Evolutionary conservation across 2,329 filamentous ascomycete genomes (phyloP).

Genomic region (Fusarium keratoplasticum): DNA sequence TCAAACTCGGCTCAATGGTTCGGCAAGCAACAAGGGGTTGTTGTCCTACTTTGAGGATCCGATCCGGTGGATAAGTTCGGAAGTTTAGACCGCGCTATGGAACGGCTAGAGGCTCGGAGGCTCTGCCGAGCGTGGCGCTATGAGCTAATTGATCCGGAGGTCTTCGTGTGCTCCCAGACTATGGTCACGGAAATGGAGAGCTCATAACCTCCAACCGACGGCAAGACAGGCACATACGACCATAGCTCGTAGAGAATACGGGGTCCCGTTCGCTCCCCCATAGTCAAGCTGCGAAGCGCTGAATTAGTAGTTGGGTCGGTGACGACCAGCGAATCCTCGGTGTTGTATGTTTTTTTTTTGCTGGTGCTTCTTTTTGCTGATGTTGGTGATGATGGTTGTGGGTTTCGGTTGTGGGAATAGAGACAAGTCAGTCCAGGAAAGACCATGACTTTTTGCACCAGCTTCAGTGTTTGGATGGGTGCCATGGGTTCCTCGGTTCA

Average conservation of each 20-base stretch:
- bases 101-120: slow-evolving; percentile 1
- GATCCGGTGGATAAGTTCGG: not conserved
- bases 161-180: not conserved
- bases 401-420: not conserved
- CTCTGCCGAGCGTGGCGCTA: not conserved
- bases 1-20: not conserved
- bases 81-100: not conserved
- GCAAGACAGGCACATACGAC: slow-evolving; percentile 24
- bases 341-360: slow-evolving; percentile 30
- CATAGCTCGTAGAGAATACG: slow-evolving; percentile 29
- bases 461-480: no score
- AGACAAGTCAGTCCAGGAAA: not conserved
- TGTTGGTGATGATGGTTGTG: not conserved
- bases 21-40: not conserved
- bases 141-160: not conserved
- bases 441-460: not conserved
- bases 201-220: not conserved
- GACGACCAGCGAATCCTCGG: slow-evolving; percentile 33
- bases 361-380: not conserved
- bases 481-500: not conserved
- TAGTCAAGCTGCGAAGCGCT: slow-evolving; percentile 29
- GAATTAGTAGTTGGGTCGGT: slow-evolving; percentile 33
- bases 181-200: not conserved
- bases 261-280: slow-evolving; percentile 35
- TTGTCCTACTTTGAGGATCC: not conserved